Evolutionary conservation across 257 asterid genomes (phyloP).

Genomic region (Nicotiana tabacum): DNA sequence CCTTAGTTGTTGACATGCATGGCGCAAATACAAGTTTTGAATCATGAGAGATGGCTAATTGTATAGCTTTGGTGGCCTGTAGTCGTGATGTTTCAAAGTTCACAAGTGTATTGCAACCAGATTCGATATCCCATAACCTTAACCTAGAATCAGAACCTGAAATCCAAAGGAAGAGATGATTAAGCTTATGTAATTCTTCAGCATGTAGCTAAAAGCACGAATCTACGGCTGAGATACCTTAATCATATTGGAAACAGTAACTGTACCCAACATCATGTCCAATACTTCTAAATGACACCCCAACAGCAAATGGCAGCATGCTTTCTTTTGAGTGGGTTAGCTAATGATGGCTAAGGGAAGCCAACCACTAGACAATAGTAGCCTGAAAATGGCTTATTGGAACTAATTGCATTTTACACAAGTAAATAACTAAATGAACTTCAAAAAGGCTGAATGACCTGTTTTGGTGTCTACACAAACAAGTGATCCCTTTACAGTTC

Average conservation of each 20-base stretch:
- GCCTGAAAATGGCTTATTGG: not conserved
- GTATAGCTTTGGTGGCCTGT: slow-evolving; percentile 72
- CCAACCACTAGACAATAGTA: not conserved
- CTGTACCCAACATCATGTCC: not conserved
- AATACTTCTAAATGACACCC: not conserved
- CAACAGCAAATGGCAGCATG: not conserved
- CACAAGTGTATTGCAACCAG: slow-evolving; percentile 93
- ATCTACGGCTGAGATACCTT: not conserved
- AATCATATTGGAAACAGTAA: not conserved
- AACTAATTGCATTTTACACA: not conserved
- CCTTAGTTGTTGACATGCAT: slow-evolving; percentile 79
- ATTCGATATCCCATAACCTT: slow-evolving; percentile 92
- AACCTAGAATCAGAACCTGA: slow-evolving; percentile 97
- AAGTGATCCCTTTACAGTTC: not conserved
- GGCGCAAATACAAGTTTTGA: slow-evolving; percentile 77
- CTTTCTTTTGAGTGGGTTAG: not conserved
- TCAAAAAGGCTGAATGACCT: not conserved
- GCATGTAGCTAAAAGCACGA: not conserved
- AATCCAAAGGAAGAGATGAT: slow-evolving; percentile 3
- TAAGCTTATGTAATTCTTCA: not conserved
- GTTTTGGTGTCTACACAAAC: not conserved
- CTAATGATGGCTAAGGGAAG: not conserved
- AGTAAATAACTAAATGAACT: not conserved
- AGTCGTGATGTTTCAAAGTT: slow-evolving; percentile 82
- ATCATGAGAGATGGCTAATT: slow-evolving; percentile 72